Evolutionary conservation across 2,329 filamentous ascomycete species (phyloP).

Genomic region (Hypoxylon sp.): DNA sequence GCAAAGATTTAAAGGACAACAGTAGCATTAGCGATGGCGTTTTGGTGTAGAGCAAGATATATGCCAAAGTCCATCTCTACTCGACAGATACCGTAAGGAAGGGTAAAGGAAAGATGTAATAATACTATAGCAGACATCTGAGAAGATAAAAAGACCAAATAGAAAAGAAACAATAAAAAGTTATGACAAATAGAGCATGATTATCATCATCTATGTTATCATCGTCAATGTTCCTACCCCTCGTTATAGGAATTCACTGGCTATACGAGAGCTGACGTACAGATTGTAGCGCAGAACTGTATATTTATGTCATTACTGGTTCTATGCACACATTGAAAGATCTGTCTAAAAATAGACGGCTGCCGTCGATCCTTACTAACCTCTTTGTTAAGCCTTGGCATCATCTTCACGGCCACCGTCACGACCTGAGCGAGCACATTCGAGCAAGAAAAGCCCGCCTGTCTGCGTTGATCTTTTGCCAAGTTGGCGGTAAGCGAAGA

Average conservation of each 20-base stretch:
- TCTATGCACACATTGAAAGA: slow-evolving; percentile 1
- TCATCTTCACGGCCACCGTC: slow-evolving; percentile 16
- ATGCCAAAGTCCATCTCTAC: not conserved
- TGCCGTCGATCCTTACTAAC: slow-evolving; percentile 27
- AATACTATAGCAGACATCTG: not conserved
- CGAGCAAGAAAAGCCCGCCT: not conserved
- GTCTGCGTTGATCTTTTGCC: slow-evolving; percentile 9
- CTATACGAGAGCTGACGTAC: too few relatives aligned
- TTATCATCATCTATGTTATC: not conserved
- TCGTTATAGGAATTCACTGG: not conserved
- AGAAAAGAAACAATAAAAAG: not conserved
- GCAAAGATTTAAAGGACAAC: not conserved
- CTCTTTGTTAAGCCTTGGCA: slow-evolving; percentile 24
- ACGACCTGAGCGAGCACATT: slow-evolving; percentile 13
- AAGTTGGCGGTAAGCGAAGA: not conserved
- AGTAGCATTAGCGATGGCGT: not conserved
- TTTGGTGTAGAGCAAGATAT: not conserved
- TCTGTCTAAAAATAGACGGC: slow-evolving; percentile 29
- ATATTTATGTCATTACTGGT: not conserved
- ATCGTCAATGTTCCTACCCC: too few relatives aligned
- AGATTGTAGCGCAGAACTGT: not conserved
- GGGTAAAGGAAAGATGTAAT: not conserved
- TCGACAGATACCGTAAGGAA: not conserved
- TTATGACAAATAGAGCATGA: not conserved
- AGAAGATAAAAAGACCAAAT: not conserved